A percentile compares a stretch with the other conserved stretches of the same genome.
Evolutionary conservation across 495 filamentous ascomycete species (phyloP).

Genomic region (Mytilinidion resinicola): DNA sequence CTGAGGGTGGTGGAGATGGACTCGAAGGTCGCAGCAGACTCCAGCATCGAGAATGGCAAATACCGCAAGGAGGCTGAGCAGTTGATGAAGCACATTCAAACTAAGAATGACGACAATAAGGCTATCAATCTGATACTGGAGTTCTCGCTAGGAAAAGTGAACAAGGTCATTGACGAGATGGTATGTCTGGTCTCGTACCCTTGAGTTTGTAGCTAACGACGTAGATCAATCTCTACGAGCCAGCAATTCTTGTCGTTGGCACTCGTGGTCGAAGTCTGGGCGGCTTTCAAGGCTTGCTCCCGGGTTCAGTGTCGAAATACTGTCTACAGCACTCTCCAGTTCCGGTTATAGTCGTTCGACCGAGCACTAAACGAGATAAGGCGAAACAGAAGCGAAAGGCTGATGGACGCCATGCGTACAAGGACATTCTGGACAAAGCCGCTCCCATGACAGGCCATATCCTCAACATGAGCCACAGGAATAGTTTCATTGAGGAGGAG

Average conservation of each 20-base stretch:
- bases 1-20: constrained; percentile 86
- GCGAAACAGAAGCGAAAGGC: constrained; percentile 83
- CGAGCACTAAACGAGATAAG: constrained; percentile 81
- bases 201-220: neutral
- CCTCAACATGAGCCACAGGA: constrained; percentile 19
- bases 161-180: constrained; percentile 88
- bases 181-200: constrained; percentile 43
- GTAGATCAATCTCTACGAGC: constrained; percentile 90
- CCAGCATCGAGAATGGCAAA: constrained; percentile 59
- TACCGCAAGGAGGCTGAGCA: constrained; percentile 79
- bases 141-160: constrained; percentile 84
- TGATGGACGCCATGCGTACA: constrained; percentile 72
- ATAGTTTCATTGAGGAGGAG: constrained; percentile 16
- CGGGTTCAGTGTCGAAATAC: constrained; percentile 92
- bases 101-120: constrained; percentile 73
- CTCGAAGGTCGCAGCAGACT: constrained; percentile 61
- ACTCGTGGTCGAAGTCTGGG: constrained; percentile 81
- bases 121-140: constrained; percentile 85
- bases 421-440: constrained; percentile 64
- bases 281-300: constrained; percentile 83
- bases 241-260: constrained; percentile 90
- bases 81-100: constrained; percentile 54
- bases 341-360: constrained; percentile 93
- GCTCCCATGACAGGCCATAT: constrained; percentile 30
- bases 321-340: constrained; percentile 93